Evolutionary conservation across 768 basidiomycete species (phyloP).

Genomic region (Boletus rex-veris): DNA sequence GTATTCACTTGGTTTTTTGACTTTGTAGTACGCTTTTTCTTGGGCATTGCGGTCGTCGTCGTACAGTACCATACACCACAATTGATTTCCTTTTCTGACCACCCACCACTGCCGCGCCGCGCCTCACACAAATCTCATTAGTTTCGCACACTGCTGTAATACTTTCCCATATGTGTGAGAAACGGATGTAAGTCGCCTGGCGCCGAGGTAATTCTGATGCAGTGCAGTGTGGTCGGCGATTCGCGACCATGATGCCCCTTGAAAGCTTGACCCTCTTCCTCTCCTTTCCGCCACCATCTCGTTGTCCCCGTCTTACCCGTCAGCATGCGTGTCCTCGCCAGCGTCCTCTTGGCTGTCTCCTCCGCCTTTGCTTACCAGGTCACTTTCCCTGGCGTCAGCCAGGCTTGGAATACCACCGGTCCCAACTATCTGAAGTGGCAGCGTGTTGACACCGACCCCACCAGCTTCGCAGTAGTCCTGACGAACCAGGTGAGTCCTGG

Average conservation of each 20-base stretch:
- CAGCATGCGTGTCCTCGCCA: constrained; percentile 43
- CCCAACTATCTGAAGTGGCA: constrained; percentile 57
- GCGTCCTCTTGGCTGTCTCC: constrained; percentile 48
- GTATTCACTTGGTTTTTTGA: no score
- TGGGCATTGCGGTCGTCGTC: no score
- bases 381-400: constrained; percentile 42
- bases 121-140: no score
- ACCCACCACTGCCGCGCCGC: no score
- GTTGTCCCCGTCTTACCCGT: neutral
- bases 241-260: neutral
- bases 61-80: no score
- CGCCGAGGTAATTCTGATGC: no score
- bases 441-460: constrained; percentile 61
- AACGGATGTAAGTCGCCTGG: constrained; percentile 4
- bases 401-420: constrained; percentile 58
- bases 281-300: neutral
- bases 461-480: constrained; percentile 67
- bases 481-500: constrained; percentile 50
- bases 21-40: no score
- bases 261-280: neutral
- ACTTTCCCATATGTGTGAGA: constrained; percentile 15
- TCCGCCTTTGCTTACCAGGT: constrained; percentile 64
- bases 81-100: no score
- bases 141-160: no score
- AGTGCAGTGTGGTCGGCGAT: constrained; percentile 2